Evolutionary conservation across 1,139 yeast genomes (phyloP).

Genomic region (Hyphopichia buzzinii): DNA sequence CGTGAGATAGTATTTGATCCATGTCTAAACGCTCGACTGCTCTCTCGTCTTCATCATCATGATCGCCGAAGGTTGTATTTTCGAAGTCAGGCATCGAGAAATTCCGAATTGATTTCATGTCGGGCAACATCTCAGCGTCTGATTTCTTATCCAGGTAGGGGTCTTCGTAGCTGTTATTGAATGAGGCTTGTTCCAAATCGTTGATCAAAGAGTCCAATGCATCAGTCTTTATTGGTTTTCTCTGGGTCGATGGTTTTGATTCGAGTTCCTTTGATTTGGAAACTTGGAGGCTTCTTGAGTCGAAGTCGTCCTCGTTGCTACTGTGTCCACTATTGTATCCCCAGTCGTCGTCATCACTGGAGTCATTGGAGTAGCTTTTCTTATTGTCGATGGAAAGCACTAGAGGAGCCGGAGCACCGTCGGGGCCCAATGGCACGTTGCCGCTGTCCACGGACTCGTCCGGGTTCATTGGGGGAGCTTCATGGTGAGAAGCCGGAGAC

Average conservation of each 20-base stretch:
- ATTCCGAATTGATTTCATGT: slow-evolving; percentile 21
- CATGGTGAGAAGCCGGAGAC: no score
- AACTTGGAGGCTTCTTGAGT: not conserved
- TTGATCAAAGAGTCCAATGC: slow-evolving; percentile 37
- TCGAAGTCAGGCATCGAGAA: slow-evolving; percentile 30
- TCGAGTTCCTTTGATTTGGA: not conserved
- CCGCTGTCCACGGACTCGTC: not conserved
- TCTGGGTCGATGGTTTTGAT: not conserved
- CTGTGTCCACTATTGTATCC: slow-evolving; percentile 26
- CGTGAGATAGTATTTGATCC: slow-evolving; percentile 7
- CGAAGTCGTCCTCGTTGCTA: slow-evolving; percentile 14
- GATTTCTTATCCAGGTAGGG: not conserved
- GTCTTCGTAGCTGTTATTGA: slow-evolving; percentile 5
- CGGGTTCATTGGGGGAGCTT: not conserved
- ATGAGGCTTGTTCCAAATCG: slow-evolving; percentile 30
- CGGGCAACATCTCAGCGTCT: slow-evolving; percentile 15
- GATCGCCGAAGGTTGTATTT: slow-evolving; percentile 15
- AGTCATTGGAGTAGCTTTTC: slow-evolving; percentile 8
- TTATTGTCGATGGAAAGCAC: slow-evolving; percentile 25
- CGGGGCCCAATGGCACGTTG: not conserved
- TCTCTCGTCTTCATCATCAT: slow-evolving; percentile 11
- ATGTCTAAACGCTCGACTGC: slow-evolving; percentile 4
- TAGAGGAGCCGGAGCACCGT: slow-evolving; percentile 16
- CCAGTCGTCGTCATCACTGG: slow-evolving; percentile 23
- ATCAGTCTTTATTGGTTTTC: slow-evolving; percentile 16